Evolutionary conservation across 192 early-diverging fungal genomes (phyloP), one percentile per base, ranked within the genome.

Genomic region (Chytriomyces hyalinus): DNA sequence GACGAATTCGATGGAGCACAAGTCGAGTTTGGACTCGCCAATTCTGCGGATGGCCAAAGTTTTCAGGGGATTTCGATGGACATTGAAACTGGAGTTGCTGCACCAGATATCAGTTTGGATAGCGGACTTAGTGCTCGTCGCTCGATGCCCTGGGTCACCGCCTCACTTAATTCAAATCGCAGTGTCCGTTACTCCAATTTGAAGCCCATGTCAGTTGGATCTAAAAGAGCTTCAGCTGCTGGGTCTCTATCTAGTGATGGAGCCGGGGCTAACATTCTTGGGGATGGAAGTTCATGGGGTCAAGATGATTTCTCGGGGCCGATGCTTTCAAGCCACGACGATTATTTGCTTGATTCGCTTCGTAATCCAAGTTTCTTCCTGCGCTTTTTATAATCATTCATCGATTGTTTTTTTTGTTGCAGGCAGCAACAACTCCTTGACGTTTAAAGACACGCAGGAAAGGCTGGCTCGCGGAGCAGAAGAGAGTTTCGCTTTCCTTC

Each of bases 401-500:
- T 11, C 47, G 11, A 17, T 43, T 28, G 6, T 47, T 28, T 11
- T 20, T 15, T 65, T 17, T 4, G 63, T 22, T 65, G 67, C 26
- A 48, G 47, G 47, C 47, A 68, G 28, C 28, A 15, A 48, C 26
- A 71, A 51, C 69, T 57, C 15, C 6, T 20, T 71, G n/a, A 11
- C 24, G 62, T 57, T 71, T 4, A 10, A 57, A 13, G 51, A 60
- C 24, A 71, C 69, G 5, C 49, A n/a, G 5, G 57, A 71, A 13
- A 60, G 20, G 8, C n/a, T 60, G n/a, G 15, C 36, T 15, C 15
- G 57, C 22, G 69, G 57, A 20, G 57, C 44, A 13, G 69, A 60
- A 73, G 72, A 73, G 15, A 73, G 72, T 46, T 17, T 46, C 26
- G 26, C 28, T 11, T 67, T 67, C 66, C 66, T 67, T 4, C 43